Evolutionary conservation across 805 yeast species (phyloP).

Genomic region (Wickerhamiella azymoides): DNA sequence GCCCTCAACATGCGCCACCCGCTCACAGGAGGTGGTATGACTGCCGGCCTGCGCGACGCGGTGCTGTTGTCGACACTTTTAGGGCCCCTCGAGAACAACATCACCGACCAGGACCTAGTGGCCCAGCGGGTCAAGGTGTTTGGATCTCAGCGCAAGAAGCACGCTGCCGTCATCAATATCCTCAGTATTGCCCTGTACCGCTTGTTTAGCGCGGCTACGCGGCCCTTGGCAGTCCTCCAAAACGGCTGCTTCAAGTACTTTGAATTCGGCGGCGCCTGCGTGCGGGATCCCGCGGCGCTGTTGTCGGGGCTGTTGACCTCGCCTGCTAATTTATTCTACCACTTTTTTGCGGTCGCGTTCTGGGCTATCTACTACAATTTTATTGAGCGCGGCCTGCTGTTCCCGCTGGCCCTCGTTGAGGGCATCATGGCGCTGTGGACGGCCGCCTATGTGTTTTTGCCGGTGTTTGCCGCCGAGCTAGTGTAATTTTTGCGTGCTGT

Average conservation of each 20-base stretch:
- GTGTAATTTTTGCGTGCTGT: no score
- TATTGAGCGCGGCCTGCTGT: slow-evolving; percentile 46
- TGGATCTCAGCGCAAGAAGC: slow-evolving; percentile 62
- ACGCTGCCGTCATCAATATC: slow-evolving; percentile 78
- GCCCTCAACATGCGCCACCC: slow-evolving; percentile 97
- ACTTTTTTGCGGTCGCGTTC: slow-evolving; percentile 83
- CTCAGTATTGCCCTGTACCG: slow-evolving; percentile 81
- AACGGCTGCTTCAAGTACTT: slow-evolving; percentile 83
- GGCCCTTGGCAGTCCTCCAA: slow-evolving; percentile 55
- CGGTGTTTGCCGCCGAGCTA: slow-evolving; percentile 38
- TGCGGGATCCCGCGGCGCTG: slow-evolving; percentile 66
- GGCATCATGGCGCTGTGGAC: slow-evolving; percentile 54
- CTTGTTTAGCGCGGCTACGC: slow-evolving; percentile 74
- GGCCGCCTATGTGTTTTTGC: slow-evolving; percentile 68
- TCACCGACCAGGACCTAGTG: slow-evolving; percentile 43
- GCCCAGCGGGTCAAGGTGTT: slow-evolving; percentile 46
- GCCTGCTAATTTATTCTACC: slow-evolving; percentile 63
- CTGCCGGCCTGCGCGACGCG: slow-evolving; percentile 86
- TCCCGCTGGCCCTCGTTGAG: slow-evolving; percentile 60
- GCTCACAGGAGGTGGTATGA: slow-evolving; percentile 98
- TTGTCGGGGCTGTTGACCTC: slow-evolving; percentile 68
- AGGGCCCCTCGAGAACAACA: slow-evolving; percentile 38
- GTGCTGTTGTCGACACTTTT: slow-evolving; percentile 52
- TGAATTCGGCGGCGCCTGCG: slow-evolving; percentile 68
- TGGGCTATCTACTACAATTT: slow-evolving; percentile 65